phyloP scores from a whole-genome alignment of 805 yeast species.

The Jamesozyma piceae region DNA sequence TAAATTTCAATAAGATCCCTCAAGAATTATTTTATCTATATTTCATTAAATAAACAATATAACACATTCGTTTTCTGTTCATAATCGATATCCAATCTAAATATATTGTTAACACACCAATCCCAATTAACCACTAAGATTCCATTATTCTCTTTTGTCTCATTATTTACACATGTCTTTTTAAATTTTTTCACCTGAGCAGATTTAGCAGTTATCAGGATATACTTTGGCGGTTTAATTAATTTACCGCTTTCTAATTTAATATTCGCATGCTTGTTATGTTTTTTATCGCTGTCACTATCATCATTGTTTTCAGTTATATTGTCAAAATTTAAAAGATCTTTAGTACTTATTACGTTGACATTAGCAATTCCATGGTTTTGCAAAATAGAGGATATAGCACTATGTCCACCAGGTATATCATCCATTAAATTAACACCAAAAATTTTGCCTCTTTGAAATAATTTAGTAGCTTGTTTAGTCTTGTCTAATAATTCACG shows the following conservation, averaged over 20 bases:
- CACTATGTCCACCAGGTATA: constrained; percentile 23
- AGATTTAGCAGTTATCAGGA: constrained; percentile 39
- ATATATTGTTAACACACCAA: constrained; percentile 28
- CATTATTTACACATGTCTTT: constrained; percentile 6
- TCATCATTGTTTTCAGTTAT: neutral
- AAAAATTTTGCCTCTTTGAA: constrained; percentile 20
- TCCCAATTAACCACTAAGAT: constrained; percentile 28
- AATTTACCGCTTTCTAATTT: neutral
- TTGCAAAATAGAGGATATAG: constrained; percentile 21
- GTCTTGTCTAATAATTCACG: constrained; percentile 15
- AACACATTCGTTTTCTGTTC: constrained; percentile 1
- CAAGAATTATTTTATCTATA: no score
- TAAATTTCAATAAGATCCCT: no score
- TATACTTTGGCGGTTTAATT: constrained; percentile 27
- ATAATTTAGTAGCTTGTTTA: constrained; percentile 14
- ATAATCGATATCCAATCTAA: constrained; percentile 17
- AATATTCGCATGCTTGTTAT: neutral
- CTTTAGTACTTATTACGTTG: constrained; percentile 11
- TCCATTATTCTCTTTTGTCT: neutral
- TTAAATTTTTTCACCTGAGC: constrained; percentile 22
- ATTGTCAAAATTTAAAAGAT: constrained; percentile 9
- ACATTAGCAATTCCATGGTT: constrained; percentile 23
- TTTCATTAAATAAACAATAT: constrained; percentile 3
- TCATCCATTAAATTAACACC: constrained; percentile 22
- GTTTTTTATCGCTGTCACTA: neutral